Evolutionary conservation across 208 protist species (phyloP), one percentile per base, ranked within the genome.

Genomic region (Angomonas ambiguus): DNA sequence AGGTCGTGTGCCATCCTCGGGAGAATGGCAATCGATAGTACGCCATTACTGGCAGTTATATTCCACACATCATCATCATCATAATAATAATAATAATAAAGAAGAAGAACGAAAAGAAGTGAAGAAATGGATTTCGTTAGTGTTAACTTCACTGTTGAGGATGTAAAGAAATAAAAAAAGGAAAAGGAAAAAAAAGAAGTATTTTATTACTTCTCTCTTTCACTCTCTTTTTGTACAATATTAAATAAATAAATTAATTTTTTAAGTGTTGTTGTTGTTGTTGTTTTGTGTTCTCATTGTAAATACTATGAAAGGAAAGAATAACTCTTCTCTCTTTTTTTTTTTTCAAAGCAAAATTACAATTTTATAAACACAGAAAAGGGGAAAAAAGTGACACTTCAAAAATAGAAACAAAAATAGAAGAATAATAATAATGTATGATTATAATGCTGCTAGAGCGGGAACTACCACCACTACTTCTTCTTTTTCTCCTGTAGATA

Each of bases 271-370:
- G 24, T 24, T 30, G 2, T 1, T 57, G 31, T 53, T 67, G 65
- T 31, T 62, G 6, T 66, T 42, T 48, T 18, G 24, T 69, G 25
- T 67, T 33, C 32, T 67, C 41, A 63, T 62, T 27, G 6, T 49
- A 35, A 5, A 33, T 6, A 48, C 6, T 63, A 30, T 13, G 16
- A 56, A 66, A 65, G 27, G 22, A 24, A 55, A 65, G 22, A 65
- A 53, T 65, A 55, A 55, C 28, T 32, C 59, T 48, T 62, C 69
- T 24, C 13, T 75, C 2, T 62, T 69, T 65, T 69, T 35, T 62
- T 64, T 71, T 62, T 4, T 1, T 66, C n/a, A 66, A 20, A 30
- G 2, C 4, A 49, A 11, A 57, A 22, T 33, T 27, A 33, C 13
- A 5, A n/a, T 56, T 16, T 28, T 8, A 56, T 56, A 56, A n/a